Percentiles rank a stretch among this genome's conserved stretches.
These are phyloP conservation scores for Corylus heterophylla DNA, from an alignment of 306 rosid genomes.

Conservation along the genomic window DNA sequence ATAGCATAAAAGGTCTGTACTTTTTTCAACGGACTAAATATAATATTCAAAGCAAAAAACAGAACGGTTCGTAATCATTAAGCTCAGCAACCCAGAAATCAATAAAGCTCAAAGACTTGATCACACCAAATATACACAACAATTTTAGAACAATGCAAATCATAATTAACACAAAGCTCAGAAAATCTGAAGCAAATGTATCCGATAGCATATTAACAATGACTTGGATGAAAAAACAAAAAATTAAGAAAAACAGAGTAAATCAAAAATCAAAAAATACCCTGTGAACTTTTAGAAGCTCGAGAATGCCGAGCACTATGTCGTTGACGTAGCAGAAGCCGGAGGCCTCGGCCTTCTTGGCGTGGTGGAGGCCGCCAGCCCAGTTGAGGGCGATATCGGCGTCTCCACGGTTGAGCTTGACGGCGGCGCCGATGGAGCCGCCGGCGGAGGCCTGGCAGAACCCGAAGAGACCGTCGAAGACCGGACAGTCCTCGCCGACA, in stretches of 20 bases:
- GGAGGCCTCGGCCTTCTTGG: constrained; percentile 87
- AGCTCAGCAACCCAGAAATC: not conserved
- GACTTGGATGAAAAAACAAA: not conserved
- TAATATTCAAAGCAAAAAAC: not conserved
- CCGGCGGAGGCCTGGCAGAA: constrained; percentile 83
- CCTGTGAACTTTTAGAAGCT: constrained; percentile 88
- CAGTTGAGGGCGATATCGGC: constrained; percentile 74
- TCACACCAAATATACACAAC: not conserved
- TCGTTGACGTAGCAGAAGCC: constrained; percentile 93
- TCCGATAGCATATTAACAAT: not conserved
- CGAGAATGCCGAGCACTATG: constrained; percentile 86
- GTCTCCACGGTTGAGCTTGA: constrained; percentile 68
- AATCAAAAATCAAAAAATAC: constrained; percentile 26
- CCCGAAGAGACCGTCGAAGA: constrained; percentile 67
- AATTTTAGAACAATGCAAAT: too few species aligned
- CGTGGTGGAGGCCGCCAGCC: constrained; percentile 87
- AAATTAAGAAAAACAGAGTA: not conserved
- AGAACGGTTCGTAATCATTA: not conserved
- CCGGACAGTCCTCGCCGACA: constrained; percentile 83
- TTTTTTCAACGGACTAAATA: too few species aligned
- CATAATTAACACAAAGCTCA: not conserved
- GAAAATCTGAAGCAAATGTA: not conserved
- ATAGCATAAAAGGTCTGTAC: too few species aligned
- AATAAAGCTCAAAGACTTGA: not conserved
- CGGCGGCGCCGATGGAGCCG: constrained; percentile 83